phyloP scores from a whole-genome alignment of 2,329 filamentous ascomycete species.

The Lojkania enalia region DNA sequence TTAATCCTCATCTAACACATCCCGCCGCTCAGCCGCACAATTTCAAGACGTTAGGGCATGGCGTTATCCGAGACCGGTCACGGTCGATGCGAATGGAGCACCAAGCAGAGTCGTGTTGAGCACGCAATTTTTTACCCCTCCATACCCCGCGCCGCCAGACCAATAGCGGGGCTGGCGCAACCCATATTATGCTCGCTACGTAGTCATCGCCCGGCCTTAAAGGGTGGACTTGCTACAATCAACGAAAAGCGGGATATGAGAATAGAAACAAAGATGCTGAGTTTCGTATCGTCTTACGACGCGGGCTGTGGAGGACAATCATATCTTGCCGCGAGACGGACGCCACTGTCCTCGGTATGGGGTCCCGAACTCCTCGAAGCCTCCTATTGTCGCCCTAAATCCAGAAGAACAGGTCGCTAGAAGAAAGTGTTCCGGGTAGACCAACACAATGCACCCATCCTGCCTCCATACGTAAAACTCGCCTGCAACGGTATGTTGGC shows the following conservation, averaged over 20 bases:
- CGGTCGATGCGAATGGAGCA: neutral
- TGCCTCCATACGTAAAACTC: no score
- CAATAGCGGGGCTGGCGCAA: conserved; percentile 5
- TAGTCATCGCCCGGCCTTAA: neutral
- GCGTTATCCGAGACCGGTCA: conserved; percentile 5
- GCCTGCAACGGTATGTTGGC: no score
- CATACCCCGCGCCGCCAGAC: conserved; percentile 3
- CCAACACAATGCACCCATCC: no score
- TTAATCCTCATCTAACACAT: neutral
- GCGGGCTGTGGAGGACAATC: neutral
- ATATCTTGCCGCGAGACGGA: neutral
- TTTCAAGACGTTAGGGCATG: conserved; percentile 4
- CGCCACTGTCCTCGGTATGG: neutral
- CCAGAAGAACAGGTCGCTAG: neutral
- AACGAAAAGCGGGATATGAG: neutral
- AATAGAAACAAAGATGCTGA: neutral
- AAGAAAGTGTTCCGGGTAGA: no score
- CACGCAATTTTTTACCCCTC: conserved; percentile 18
- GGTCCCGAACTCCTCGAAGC: neutral
- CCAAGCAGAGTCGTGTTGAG: conserved; percentile 6
- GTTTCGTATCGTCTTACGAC: neutral
- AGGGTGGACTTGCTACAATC: neutral
- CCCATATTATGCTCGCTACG: neutral
- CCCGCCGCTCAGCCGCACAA: neutral
- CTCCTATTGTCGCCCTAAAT: no score